Evolutionary conservation across 495 filamentous ascomycete genomes (phyloP).

Genomic region (Filosporella fistucella): DNA sequence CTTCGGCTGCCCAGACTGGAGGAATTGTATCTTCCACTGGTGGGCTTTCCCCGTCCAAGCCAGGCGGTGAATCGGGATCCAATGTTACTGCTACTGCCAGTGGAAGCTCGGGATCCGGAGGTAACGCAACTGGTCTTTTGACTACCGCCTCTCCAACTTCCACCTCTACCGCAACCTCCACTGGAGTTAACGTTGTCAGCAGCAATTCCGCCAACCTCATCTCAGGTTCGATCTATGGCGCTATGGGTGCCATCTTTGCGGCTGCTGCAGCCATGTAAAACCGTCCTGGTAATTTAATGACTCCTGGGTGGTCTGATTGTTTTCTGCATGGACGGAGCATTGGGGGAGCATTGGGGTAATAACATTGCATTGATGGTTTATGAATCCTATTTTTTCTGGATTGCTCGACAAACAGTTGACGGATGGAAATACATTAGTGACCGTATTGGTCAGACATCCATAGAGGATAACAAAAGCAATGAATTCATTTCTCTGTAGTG

Average conservation of each 20-base stretch:
- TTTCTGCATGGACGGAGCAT: too few relatives aligned
- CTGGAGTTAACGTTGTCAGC: background rate
- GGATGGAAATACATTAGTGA: background rate
- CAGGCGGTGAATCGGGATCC: constrained; percentile 8
- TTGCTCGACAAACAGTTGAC: too few relatives aligned
- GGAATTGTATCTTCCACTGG: constrained; percentile 8
- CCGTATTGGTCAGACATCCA: background rate
- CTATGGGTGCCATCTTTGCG: constrained; percentile 14
- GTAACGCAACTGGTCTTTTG: constrained; percentile 3
- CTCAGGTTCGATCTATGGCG: constrained; percentile 14
- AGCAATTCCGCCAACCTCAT: background rate
- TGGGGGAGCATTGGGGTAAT: constrained; percentile 4
- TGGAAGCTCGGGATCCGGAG: constrained; percentile 17
- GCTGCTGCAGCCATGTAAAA: constrained; percentile 21
- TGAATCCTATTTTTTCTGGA: too few relatives aligned
- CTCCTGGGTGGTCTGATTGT: background rate
- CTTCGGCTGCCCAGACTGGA: constrained; percentile 17
- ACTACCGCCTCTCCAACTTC: constrained; percentile 10
- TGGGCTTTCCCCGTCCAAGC: constrained; percentile 18
- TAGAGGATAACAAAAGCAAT: constrained; percentile 7
- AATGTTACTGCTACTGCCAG: constrained; percentile 10
- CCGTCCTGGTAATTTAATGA: background rate
- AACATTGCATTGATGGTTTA: background rate
- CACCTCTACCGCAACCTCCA: constrained; percentile 1
- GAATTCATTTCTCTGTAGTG: too few relatives aligned